These are phyloP conservation scores for Saccharomyces pastorianus DNA, from an alignment of 1,139 yeast genomes.

Conservation along the genomic window DNA sequence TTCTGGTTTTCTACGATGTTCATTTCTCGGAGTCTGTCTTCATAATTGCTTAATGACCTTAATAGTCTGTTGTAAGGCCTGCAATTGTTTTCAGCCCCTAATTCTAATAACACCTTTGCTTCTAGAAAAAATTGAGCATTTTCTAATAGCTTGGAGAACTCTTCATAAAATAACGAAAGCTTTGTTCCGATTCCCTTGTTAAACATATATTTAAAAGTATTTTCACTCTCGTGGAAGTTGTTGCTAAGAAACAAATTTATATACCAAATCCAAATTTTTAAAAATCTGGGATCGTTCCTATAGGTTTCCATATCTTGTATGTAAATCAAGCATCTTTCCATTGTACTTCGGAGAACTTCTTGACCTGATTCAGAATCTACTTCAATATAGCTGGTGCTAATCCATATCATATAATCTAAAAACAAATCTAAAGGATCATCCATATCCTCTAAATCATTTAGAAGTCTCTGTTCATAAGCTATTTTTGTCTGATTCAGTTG, in stretches of 20 bases:
- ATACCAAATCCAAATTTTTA: conserved; percentile 61
- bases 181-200: conserved; percentile 64
- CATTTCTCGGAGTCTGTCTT: conserved; percentile 11
- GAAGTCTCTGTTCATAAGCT: conserved; percentile 35
- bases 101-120: conserved; percentile 55
- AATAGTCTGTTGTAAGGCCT: conserved; percentile 54
- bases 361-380: conserved; percentile 65
- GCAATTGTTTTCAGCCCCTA: conserved; percentile 56
- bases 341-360: conserved; percentile 48
- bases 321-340: conserved; percentile 66
- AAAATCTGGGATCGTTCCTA: conserved; percentile 73
- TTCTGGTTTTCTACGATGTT: conserved; percentile 1
- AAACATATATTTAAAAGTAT: conserved; percentile 64
- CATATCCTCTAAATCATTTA: conserved; percentile 45
- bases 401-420: conserved; percentile 68
- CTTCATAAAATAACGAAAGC: conserved; percentile 70
- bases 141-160: conserved; percentile 55
- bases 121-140: conserved; percentile 48
- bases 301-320: conserved; percentile 61
- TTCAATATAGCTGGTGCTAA: conserved; percentile 55
- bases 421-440: conserved; percentile 81
- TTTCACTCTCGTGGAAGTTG: conserved; percentile 6
- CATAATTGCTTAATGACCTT: conserved; percentile 42
- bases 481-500: conserved; percentile 18
- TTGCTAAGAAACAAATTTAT: conserved; percentile 18